Evolutionary conservation across 805 yeast species (phyloP).

Genomic region (Nakazawaea pomicola): DNA sequence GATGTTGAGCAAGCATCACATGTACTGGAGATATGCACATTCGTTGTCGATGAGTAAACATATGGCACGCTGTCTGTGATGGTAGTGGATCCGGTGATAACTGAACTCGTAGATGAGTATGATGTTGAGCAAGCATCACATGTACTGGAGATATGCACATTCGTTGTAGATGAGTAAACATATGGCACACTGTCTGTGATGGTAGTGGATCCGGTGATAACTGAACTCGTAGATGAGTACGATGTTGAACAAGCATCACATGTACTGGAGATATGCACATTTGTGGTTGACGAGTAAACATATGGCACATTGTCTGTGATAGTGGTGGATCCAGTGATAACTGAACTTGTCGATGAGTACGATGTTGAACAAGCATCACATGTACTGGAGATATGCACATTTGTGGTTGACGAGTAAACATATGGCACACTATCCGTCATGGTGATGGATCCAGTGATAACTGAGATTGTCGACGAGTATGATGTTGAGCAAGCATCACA

Average conservation of each 20-base stretch:
- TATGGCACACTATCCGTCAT: background rate
- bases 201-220: background rate
- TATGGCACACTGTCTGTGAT: background rate
- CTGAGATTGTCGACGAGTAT: background rate
- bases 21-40: background rate
- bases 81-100: background rate
- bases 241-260: background rate
- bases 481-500: background rate
- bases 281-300: background rate
- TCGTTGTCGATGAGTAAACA: background rate
- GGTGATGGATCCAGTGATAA: background rate
- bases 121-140: conserved; percentile 1
- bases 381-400: background rate
- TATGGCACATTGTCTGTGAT: background rate
- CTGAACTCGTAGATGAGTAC: background rate
- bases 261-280: background rate
- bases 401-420: background rate
- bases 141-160: background rate
- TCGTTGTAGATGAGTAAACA: background rate
- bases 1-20: background rate
- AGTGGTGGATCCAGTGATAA: background rate
- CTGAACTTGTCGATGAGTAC: background rate
- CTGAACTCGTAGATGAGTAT: background rate
- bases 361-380: background rate
- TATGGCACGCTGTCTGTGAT: background rate